A percentile compares a stretch with the other conserved stretches of the same genome.
Evolutionary conservation across 1,139 yeast species (phyloP).

Genomic region (Nakaseomyces nivariensis): DNA sequence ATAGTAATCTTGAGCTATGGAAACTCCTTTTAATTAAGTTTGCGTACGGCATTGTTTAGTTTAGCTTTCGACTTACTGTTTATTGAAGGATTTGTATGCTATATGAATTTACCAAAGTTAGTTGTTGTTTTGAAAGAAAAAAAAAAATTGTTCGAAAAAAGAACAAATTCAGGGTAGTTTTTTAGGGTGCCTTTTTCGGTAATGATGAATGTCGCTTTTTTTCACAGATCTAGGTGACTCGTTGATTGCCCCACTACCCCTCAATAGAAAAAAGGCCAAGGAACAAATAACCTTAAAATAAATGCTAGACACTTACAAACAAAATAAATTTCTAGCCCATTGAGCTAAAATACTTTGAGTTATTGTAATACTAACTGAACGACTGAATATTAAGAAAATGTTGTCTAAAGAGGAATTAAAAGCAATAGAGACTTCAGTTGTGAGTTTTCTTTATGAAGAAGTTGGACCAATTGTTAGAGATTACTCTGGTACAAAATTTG

Average conservation of each 20-base stretch:
- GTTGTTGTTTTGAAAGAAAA: too few relatives aligned
- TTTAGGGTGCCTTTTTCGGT: too few relatives aligned
- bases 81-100: not conserved
- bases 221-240: too few relatives aligned
- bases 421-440: conserved; percentile 30
- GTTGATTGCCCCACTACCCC: too few relatives aligned
- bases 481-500: conserved; percentile 36
- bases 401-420: conserved; percentile 17
- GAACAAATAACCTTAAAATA: too few relatives aligned
- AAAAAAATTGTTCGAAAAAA: too few relatives aligned
- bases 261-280: too few relatives aligned
- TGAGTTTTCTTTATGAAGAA: conserved; percentile 37
- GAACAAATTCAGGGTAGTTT: too few relatives aligned
- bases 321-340: too few relatives aligned
- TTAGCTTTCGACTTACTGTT: not conserved
- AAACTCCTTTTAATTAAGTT: not conserved
- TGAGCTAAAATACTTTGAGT: not conserved
- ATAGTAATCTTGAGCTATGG: not conserved
- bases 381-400: not conserved
- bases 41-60: not conserved
- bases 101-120: too few relatives aligned
- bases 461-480: conserved; percentile 41
- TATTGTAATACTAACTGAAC: not conserved
- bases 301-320: too few relatives aligned
- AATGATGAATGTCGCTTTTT: too few relatives aligned